A percentile compares a stretch with the other conserved stretches of the same genome.
Evolutionary conservation across 805 yeast species (phyloP).

Genomic region (Candida dajiaensis): DNA sequence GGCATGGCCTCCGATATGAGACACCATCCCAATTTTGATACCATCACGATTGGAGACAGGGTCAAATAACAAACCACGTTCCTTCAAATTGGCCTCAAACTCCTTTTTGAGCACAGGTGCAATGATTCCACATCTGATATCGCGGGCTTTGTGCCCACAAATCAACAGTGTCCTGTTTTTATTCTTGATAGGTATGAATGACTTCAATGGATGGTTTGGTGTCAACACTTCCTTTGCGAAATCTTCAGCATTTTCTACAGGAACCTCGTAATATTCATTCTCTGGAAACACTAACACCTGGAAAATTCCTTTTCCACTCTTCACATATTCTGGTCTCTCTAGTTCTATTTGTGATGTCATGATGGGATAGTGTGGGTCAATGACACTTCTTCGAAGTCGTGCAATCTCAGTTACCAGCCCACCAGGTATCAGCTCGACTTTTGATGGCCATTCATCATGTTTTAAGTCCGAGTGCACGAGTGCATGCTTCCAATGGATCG

Average conservation of each 20-base stretch:
- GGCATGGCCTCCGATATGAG: conserved; percentile 83
- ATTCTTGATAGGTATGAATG: conserved; percentile 19
- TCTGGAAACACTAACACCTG: conserved; percentile 51
- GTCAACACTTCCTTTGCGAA: conserved; percentile 38
- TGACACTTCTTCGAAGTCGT: conserved; percentile 25
- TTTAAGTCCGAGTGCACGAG: conserved; percentile 43
- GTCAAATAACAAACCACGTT: conserved; percentile 27
- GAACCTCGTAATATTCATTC: conserved; percentile 27
- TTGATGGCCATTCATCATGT: conserved; percentile 30
- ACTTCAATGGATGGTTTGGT: conserved; percentile 23
- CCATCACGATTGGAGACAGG: conserved; percentile 20
- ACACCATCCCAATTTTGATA: conserved; percentile 46
- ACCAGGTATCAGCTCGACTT: conserved; percentile 43
- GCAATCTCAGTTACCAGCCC: conserved; percentile 38
- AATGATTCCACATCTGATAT: conserved; percentile 58
- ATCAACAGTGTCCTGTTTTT: conserved; percentile 35
- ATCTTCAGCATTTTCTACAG: conserved; percentile 15
- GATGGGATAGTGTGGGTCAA: conserved; percentile 44
- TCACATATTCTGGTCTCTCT: conserved; percentile 3
- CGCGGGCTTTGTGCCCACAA: conserved; percentile 65
- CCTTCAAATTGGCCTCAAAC: conserved; percentile 36
- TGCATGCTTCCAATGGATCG: conserved; percentile 49
- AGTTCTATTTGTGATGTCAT: conserved; percentile 41
- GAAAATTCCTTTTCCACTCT: neutral
- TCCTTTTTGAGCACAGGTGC: conserved; percentile 55